Evolutionary conservation across 179 eudicot genomes (phyloP).

Genomic region (Beta lomatogona): DNA sequence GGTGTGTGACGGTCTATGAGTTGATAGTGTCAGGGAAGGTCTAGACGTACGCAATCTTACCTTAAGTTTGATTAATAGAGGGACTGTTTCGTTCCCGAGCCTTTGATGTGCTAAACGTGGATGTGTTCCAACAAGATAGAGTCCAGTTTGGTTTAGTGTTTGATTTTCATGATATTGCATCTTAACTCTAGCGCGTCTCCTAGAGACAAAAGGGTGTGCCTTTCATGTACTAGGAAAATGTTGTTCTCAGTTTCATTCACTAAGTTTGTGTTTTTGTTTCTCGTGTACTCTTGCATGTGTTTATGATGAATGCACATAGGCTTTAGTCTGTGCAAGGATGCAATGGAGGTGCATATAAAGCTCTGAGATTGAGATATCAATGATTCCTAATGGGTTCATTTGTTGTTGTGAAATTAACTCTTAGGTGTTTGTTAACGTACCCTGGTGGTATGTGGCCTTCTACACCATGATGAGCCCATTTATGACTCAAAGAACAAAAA

Average conservation of each 20-base stretch:
- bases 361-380: neutral
- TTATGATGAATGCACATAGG: neutral
- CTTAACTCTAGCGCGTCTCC: neutral
- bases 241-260: neutral
- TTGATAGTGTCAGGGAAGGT: neutral
- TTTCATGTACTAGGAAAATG: neutral
- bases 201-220: neutral
- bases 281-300: neutral
- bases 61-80: neutral
- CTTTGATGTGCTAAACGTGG: too few species aligned
- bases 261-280: neutral
- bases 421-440: slow-evolving; percentile 80
- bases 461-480: slow-evolving; percentile 73
- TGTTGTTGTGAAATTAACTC: neutral
- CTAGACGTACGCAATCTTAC: neutral
- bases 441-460: slow-evolving; percentile 80
- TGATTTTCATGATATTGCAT: neutral
- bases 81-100: too few species aligned
- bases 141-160: neutral
- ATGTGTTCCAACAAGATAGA: neutral
- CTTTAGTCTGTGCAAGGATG: neutral
- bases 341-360: neutral
- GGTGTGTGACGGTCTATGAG: neutral
- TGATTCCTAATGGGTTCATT: neutral
- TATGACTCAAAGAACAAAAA: slow-evolving; percentile 73